Percentiles rank a stretch among this genome's conserved stretches.
phyloP scores from a whole-genome alignment of 805 yeast species.

The Yarrowia sp. region DNA sequence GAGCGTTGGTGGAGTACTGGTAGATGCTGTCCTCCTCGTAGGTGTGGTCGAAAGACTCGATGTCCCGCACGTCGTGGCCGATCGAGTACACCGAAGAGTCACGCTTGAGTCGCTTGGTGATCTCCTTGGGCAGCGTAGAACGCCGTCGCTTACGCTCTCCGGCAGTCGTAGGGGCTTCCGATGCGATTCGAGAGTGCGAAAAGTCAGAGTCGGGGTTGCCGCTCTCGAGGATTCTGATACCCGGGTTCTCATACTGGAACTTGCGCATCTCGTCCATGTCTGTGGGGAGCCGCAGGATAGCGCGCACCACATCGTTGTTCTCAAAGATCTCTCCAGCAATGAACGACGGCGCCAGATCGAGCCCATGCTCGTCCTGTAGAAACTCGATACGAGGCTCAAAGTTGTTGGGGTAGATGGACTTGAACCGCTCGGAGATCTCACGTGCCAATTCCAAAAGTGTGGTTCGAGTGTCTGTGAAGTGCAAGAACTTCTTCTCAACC shows the following conservation, averaged over 20 bases:
- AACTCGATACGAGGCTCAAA: conserved; percentile 8
- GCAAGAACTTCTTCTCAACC: conserved; percentile 19
- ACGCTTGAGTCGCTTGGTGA: conserved; percentile 15
- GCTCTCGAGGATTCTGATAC: not conserved
- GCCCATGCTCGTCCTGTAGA: not conserved
- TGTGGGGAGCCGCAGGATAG: conserved; percentile 16
- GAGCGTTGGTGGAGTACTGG: not conserved
- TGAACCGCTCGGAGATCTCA: conserved; percentile 9
- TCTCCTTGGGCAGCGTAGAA: not conserved
- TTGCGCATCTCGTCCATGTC: not conserved
- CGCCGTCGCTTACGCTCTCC: conserved; percentile 2
- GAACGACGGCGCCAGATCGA: not conserved
- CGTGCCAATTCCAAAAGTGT: conserved; percentile 1
- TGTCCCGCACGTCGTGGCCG: not conserved
- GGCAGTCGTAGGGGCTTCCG: not conserved
- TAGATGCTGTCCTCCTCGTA: conserved; percentile 5
- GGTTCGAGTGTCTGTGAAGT: conserved; percentile 6
- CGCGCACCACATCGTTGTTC: conserved; percentile 1
- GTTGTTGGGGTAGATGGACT: conserved; percentile 13
- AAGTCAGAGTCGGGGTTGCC: not conserved
- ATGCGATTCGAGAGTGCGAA: not conserved
- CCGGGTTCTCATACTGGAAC: not conserved
- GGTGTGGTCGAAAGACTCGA: conserved; percentile 2
- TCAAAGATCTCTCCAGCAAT: not conserved
- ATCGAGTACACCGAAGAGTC: conserved; percentile 19